Evolutionary conservation across 2,329 filamentous ascomycete species (phyloP), one percentile per base, ranked within the genome.

Genomic region (Fusarium sp.): DNA sequence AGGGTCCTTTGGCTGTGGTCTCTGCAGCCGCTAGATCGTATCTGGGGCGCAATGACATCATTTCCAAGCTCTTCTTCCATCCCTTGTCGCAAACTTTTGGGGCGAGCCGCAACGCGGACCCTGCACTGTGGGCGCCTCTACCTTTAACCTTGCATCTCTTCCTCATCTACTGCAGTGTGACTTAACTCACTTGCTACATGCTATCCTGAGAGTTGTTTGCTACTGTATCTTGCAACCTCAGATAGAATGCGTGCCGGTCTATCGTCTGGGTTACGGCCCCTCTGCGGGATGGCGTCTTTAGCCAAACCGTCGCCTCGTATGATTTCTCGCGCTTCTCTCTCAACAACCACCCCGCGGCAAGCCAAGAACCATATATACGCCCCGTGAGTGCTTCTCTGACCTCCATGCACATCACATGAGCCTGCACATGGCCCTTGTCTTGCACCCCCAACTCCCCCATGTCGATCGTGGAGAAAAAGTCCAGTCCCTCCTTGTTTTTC

Each of bases 281-380:
- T 68, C 12, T 45, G 32, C 25, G 43, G 32, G 25, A 75, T 73
- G 20, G 38, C 50, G 12, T 40, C 65, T 38, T 14, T 50, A 27
- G 45, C 30, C 22, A 59, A 58, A 38, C 6, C 40, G 35, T 30
- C 57, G 38, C 65, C 47, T 33, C 66, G 25, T 33, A 47, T 71
- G 52, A 61, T 52, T 47, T 64, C 63, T 4, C 43, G 63, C 57
- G 74, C 72, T 56, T 72, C 65, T 15, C 68, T 80, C 57, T 79
- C 78, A 15, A 78, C 79, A 5, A 76, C 76, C 43, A 61, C 74
- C 54, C 65, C 77, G 40, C 76, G 71, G 56, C 71, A 60, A 50
- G 75, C 77, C 59, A 82, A 79, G 74, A 82, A 82, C 65, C 81
- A 83, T 72, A 79, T 84, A 67, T 83, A 80, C 67, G 73, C 80